A percentile compares a stretch with the other conserved stretches of the same genome.
These are phyloP conservation scores for Trichoderma asperellum DNA, from an alignment of 2,329 filamentous ascomycete genomes.

Conservation along the genomic window DNA sequence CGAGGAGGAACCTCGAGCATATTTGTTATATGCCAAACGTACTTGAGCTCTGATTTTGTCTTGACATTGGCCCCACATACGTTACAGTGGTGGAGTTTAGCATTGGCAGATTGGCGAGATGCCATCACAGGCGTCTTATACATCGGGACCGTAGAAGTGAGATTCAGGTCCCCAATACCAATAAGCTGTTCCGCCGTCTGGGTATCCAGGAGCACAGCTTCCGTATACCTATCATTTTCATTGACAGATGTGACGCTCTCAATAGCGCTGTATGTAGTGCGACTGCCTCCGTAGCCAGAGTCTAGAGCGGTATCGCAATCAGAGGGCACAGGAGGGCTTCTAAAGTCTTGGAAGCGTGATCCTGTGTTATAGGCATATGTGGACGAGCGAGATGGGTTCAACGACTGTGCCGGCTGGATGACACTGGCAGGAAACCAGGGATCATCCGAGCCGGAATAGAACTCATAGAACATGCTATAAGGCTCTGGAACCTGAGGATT, in stretches of 20 bases:
- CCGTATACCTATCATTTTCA: slow-evolving; percentile 48
- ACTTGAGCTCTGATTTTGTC: slow-evolving; percentile 62
- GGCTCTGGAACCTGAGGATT: slow-evolving; percentile 26
- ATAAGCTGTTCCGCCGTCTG: slow-evolving; percentile 44
- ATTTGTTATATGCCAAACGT: slow-evolving; percentile 34
- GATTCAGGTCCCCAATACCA: slow-evolving; percentile 34
- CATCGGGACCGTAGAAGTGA: slow-evolving; percentile 28
- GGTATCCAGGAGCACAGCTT: slow-evolving; percentile 37
- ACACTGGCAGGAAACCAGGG: slow-evolving; percentile 47
- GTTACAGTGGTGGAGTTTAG: slow-evolving; percentile 40
- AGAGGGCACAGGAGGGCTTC: slow-evolving; percentile 41
- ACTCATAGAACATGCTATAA: slow-evolving; percentile 42
- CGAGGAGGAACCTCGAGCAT: neutral
- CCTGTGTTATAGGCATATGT: slow-evolving; percentile 29
- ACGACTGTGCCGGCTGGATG: slow-evolving; percentile 33
- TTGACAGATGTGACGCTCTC: slow-evolving; percentile 47
- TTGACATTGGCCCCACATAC: slow-evolving; percentile 49
- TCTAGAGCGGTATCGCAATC: slow-evolving; percentile 48
- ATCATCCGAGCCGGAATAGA: slow-evolving; percentile 42
- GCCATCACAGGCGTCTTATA: neutral
- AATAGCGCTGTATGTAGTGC: slow-evolving; percentile 47
- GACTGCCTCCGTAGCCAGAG: slow-evolving; percentile 53
- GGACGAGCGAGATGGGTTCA: neutral
- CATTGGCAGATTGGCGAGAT: neutral
- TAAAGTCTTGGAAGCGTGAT: slow-evolving; percentile 33